Evolutionary conservation across 345 rosid genomes (phyloP), one percentile per base, ranked within the genome.

Genomic region (Pugionium cornutum): DNA sequence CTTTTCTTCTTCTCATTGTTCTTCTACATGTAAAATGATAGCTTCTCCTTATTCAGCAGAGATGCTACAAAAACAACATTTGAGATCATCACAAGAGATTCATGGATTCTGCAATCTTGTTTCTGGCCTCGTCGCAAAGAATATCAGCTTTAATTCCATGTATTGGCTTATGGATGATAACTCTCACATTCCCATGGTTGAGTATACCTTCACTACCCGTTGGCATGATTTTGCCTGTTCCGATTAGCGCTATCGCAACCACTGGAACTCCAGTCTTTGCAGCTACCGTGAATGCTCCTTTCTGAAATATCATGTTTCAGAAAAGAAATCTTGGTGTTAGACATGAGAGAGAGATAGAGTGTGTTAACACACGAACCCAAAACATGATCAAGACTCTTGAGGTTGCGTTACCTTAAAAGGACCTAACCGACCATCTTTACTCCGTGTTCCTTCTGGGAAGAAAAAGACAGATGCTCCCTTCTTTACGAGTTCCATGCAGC

Each of bases 181-280:
- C 84, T 78, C 76, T 86, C 2, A 88, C 84, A n/a, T 68, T 72
- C 66, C 99, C 99, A 2, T 60, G 29, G 74, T 88, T 88, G 62
- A 94, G 49, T 39, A 85, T 77, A 56, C 86, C 73, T 82, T 94
- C 97, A 64, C 74, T 77, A 63, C 99, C 96, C 1, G 85, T 36
- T n/a, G 96, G 99, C 99, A 90, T 90, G 75, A 90, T 86, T 64
- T 79, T 63, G n/a, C 99, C 97, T 33, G 99, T 88, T 72, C 97
- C 99, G 59, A 85, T 75, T 40, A 90, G 69, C 48, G 97, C 85
- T 57, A 94, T 81, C 2, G 97, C 97, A 28, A 94, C 80, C 3
- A 90, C 88, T 3, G 92, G 92, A 25, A 80, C 99, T 67, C 84
- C 76, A 0, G 88, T 83, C 84, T 90, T 94, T 10, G 83, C 80